Evolutionary conservation across 1,284 basidiomycete species (phyloP), one percentile per base, ranked within the genome.

Genomic region (Austropuccinia psidii): DNA sequence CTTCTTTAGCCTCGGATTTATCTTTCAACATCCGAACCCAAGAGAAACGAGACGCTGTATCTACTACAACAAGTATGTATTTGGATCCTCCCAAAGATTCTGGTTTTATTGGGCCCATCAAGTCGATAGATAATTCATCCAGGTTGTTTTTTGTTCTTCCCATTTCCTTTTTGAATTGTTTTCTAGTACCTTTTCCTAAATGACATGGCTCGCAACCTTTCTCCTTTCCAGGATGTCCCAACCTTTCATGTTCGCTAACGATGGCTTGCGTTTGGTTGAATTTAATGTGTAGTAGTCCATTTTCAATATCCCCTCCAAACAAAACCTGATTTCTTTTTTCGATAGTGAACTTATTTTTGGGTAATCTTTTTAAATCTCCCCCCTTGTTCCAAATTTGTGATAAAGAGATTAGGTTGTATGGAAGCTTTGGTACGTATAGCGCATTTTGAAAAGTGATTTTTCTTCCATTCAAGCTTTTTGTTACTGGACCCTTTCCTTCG

Each of bases 21-120:
- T 17, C 17, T 37, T 62, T 45, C n/a, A 70, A 31, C 6, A 37
- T 31, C 19, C 45, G 58, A 21, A 70, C n/a, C 67, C 55, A 70
- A 27, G 41, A 37, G 21, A 60, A 70, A 33, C 41, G 29, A 24
- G 39, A 60, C 4, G 55, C 67, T 5, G 39, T 70, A 50, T 70
- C 57, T n/a, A 69, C 67, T 21, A 70, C 33, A 3, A 41, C 50
- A 6, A 70, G 31, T 47, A 60, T 45, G 17, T 70, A 70, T 27
- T 29, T 31, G n/a, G 67, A 11, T 31, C 67, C 67, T 47, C 67
- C 67, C 8, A 70, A 33, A 21, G 67, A 70, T 9, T 49, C 55
- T 37, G 57, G 67, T 21, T 19, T 24, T 7, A 70, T 70, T 31
- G 67, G 67, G 27, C 67, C 67, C 27, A 70, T 55, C 17, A 70